A percentile compares a stretch with the other conserved stretches of the same genome.
Conservation (phyloP, 1,284 basidiomycete genomes). For the Amylostereum chailletii region DNA sequence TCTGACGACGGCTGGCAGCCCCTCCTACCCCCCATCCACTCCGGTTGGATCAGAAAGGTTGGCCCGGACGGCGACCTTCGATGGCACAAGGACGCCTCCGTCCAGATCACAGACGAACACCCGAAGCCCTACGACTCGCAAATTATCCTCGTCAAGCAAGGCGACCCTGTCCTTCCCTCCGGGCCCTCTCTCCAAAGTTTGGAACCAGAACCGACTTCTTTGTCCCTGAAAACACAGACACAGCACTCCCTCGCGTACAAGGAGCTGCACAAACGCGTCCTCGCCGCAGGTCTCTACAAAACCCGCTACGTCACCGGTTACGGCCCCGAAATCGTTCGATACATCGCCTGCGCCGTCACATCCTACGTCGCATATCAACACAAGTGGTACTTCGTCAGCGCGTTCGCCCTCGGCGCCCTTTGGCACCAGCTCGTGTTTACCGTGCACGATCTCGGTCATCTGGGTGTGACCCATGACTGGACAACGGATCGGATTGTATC, state of each 20-base stretch:
- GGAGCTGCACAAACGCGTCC: slow-evolving; percentile 68
- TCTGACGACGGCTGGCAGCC: slow-evolving; percentile 63
- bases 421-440: slow-evolving; percentile 96
- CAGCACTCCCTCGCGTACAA: slow-evolving; percentile 77
- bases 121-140: slow-evolving; percentile 24
- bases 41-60: slow-evolving; percentile 64
- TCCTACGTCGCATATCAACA: slow-evolving; percentile 59
- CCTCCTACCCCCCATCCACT: slow-evolving; percentile 83
- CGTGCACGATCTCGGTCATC: slow-evolving; percentile 93
- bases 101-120: slow-evolving; percentile 30
- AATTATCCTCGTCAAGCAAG: slow-evolving; percentile 50
- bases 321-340: slow-evolving; percentile 80
- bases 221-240: slow-evolving; percentile 58
- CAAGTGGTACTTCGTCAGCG: slow-evolving; percentile 62
- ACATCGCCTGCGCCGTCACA: slow-evolving; percentile 50
- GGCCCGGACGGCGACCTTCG: slow-evolving; percentile 31
- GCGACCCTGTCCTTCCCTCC: slow-evolving; percentile 15
- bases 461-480: slow-evolving; percentile 89
- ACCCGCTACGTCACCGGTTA: slow-evolving; percentile 85
- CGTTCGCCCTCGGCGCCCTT: slow-evolving; percentile 76
- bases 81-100: slow-evolving; percentile 58
- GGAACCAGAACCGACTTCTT: slow-evolving; percentile 39
- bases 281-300: slow-evolving; percentile 78
- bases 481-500: slow-evolving; percentile 72
- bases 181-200: slow-evolving; percentile 44